Conservation (phyloP, 441 rosid species). For the Pelargonium australe region DNA sequence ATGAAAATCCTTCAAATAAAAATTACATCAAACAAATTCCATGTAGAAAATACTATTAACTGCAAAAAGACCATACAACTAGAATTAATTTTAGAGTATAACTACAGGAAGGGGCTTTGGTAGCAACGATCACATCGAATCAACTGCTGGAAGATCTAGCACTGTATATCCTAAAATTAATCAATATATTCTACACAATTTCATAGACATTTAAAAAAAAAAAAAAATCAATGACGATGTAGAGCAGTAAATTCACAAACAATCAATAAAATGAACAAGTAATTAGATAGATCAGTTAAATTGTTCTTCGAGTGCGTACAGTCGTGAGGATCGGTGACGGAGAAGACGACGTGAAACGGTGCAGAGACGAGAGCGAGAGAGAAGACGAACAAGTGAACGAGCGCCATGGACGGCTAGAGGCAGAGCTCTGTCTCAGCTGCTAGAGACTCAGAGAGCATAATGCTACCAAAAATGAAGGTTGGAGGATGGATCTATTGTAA, state of each 20-base stretch:
- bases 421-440: not conserved
- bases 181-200: no score
- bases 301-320: conserved; percentile 28
- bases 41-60: not conserved
- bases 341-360: conserved; percentile 28
- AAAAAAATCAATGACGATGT: no score
- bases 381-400: conserved; percentile 24
- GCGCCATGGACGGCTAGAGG: conserved; percentile 23
- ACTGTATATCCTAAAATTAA: no score
- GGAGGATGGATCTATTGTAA: no score
- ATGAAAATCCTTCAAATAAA: not conserved
- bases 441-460: no score
- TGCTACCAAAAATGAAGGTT: no score
- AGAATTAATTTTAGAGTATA: no score
- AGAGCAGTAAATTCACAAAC: not conserved
- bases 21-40: not conserved
- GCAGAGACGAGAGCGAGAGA: conserved; percentile 30
- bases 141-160: no score
- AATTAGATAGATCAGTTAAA: not conserved
- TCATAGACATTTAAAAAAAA: no score
- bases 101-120: no score
- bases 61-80: no score
- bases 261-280: not conserved
- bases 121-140: no score
- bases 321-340: conserved; percentile 63